Conservation (phyloP, 305 asterid genomes). For the Fraxinus sp. region DNA sequence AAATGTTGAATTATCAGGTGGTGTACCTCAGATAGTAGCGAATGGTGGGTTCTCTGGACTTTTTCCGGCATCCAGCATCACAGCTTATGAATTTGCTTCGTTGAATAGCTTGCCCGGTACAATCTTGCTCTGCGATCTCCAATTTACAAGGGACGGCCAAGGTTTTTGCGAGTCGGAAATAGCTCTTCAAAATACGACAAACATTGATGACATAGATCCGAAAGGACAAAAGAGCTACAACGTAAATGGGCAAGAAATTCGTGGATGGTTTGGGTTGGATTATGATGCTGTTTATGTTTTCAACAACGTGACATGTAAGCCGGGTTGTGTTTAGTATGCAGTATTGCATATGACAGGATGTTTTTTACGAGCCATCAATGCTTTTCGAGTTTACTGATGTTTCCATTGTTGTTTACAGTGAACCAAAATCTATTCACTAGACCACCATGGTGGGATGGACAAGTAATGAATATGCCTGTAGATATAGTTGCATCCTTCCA, state of each 20-base stretch:
- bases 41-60: constrained; percentile 64
- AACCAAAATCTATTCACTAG: constrained; percentile 44
- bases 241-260: constrained; percentile 45
- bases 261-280: constrained; percentile 66
- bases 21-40: constrained; percentile 54
- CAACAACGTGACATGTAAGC: constrained; percentile 52
- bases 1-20: constrained; percentile 31
- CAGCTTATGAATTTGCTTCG: constrained; percentile 44
- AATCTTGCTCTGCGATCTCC: constrained; percentile 62
- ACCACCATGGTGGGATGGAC: constrained; percentile 13
- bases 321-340: background rate
- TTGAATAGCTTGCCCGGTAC: constrained; percentile 46
- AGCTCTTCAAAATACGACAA: constrained; percentile 55
- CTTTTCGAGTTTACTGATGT: background rate
- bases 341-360: background rate
- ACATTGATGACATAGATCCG: constrained; percentile 37
- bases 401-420: constrained; percentile 29
- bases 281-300: constrained; percentile 36
- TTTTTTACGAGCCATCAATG: background rate
- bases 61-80: constrained; percentile 53
- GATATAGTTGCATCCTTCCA: background rate
- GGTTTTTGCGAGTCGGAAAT: constrained; percentile 49
- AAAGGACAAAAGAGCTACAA: constrained; percentile 48
- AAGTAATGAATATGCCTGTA: background rate
- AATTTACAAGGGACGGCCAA: constrained; percentile 54